A percentile compares a stretch with the other conserved stretches of the same genome.
These are phyloP conservation scores for Leucosporidium scottii DNA, from an alignment of 768 basidiomycete species.

Conservation along the genomic window DNA sequence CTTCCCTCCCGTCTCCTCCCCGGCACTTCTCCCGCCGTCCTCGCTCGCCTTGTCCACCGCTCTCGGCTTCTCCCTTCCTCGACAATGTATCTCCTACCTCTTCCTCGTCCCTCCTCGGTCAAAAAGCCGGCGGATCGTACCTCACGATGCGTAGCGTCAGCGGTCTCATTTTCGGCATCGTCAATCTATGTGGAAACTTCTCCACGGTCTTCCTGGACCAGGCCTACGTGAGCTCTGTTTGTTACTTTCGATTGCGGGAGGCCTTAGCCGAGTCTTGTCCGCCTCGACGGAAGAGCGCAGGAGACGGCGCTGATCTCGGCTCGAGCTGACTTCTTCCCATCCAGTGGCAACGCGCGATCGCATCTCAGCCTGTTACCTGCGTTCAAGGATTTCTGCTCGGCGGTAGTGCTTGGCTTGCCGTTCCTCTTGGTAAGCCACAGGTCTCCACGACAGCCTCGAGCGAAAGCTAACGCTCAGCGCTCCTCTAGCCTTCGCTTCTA, in stretches of 20 bases:
- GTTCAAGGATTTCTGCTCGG: slow-evolving; percentile 84
- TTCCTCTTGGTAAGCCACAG: slow-evolving; percentile 54
- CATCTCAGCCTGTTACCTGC: slow-evolving; percentile 69
- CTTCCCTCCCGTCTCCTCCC: no score
- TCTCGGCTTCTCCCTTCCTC: no score
- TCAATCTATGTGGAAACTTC: slow-evolving; percentile 56
- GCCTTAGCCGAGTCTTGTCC: no score
- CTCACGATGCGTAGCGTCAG: slow-evolving; percentile 67
- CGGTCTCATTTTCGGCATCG: slow-evolving; percentile 57
- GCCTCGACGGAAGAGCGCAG: no score
- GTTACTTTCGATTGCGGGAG: no score
- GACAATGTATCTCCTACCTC: no score
- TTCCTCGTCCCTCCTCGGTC: no score
- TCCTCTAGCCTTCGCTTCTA: background rate
- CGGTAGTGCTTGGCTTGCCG: slow-evolving; percentile 83
- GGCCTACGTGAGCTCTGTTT: slow-evolving; percentile 18
- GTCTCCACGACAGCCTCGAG: no score
- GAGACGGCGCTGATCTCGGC: background rate
- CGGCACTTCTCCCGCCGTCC: no score
- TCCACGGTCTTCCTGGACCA: slow-evolving; percentile 48
- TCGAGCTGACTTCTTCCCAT: background rate
- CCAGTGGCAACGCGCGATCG: slow-evolving; percentile 66
- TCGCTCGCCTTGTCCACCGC: no score
- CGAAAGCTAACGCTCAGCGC: no score
- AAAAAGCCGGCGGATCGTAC: slow-evolving; percentile 76